Evolutionary conservation across 2,329 filamentous ascomycete species (phyloP), one percentile per base, ranked within the genome.

Genomic region (Talaromyces sp.): DNA sequence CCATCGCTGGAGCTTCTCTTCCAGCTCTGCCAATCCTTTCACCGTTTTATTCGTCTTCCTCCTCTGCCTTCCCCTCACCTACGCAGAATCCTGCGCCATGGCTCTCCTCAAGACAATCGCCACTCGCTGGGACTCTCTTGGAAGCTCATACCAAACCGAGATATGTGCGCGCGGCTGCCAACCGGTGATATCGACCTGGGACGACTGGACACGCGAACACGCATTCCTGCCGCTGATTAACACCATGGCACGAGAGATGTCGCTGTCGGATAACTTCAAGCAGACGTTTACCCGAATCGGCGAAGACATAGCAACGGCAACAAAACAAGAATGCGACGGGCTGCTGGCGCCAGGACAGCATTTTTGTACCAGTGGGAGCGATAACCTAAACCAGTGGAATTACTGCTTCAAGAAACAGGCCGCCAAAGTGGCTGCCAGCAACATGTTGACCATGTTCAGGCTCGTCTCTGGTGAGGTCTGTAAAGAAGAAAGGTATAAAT

Each of bases 391-490:
- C 14, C 53, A 59, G 7, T 62, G 60, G 60, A 62, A 62, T 57
- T 31, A 43, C 29, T 62, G 60, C 53, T 58, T 62, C 49, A 62
- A 62, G 50, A 62, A 56, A 43, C 56, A 62, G 43, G 60, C 49
- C 2, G 60, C 58, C 3, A 56, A 59, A 11, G 41, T 56, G 31
- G 56, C 57, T 35, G 21, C 58, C 5, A 53, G 19, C 27, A 62
- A 62, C 19, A 58, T 58, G n/a, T 57, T 62, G 26, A 62, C 53
- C 17, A 62, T 62, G 53, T 56, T 62, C 14, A 52, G 53, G 27
- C 26, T 62, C 26, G 60, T 62, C 2, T 62, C 60, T 14, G 43
- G 58, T 21, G 60, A 62, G 60, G 53, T 62, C 38, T 62, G 60
- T 54, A 59, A 59, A 13, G 60, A 57, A 9, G n/a, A 26, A 9